Percentiles rank a stretch among this genome's conserved stretches.
phyloP scores from a whole-genome alignment of 345 rosid genomes.

The Gossypium australe region DNA sequence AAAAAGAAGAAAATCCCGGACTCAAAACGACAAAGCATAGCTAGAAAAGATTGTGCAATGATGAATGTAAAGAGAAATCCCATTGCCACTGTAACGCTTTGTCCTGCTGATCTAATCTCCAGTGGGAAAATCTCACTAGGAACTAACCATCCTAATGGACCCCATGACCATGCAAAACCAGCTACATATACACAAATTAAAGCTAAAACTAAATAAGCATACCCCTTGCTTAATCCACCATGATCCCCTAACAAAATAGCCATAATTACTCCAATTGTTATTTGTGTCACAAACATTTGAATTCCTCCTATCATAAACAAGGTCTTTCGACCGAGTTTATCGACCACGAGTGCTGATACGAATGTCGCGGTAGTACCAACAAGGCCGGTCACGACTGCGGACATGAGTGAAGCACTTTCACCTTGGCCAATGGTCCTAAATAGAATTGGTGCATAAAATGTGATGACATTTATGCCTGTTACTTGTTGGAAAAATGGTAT shows the following conservation, averaged over 20 bases:
- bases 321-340: conserved; percentile 45
- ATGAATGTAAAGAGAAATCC: conserved; percentile 36
- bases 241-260: conserved; percentile 43
- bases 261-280: conserved; percentile 38
- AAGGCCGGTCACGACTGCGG: conserved; percentile 44
- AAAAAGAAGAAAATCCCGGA: conserved; percentile 56
- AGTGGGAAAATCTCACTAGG: conserved; percentile 58
- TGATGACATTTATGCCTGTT: conserved; percentile 66
- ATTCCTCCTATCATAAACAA: conserved; percentile 51
- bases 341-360: conserved; percentile 53
- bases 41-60: conserved; percentile 45
- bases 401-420: conserved; percentile 53
- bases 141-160: conserved; percentile 63
- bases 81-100: conserved; percentile 52
- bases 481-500: conserved; percentile 75
- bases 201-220: conserved; percentile 34
- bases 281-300: conserved; percentile 59
- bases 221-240: conserved; percentile 35
- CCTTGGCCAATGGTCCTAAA: conserved; percentile 65
- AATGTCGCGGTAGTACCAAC: conserved; percentile 39
- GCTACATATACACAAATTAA: conserved; percentile 45
- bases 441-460: conserved; percentile 66
- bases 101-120: conserved; percentile 55
- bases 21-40: conserved; percentile 57
- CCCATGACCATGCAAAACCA: conserved; percentile 66